Percentiles rank a stretch among this genome's conserved stretches.
Conservation (phyloP, 768 basidiomycete species). For the Pisolithus orientalis region DNA sequence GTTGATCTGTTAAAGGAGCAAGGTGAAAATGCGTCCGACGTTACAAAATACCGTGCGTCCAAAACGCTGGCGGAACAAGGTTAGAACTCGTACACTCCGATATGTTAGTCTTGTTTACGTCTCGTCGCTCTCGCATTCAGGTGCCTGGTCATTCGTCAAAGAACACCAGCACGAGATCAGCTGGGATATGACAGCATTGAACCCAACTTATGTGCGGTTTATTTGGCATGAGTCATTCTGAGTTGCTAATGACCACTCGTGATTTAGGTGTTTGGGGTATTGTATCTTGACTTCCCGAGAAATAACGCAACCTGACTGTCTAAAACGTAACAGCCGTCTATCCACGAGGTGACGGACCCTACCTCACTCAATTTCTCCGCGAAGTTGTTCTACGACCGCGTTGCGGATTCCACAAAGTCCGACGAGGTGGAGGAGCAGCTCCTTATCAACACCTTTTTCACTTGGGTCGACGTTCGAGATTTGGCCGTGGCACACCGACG, state of each 20-base stretch:
- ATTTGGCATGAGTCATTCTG: not conserved
- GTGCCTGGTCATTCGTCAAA: slow-evolving; percentile 45
- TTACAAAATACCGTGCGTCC: slow-evolving; percentile 49
- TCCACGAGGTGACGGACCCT: slow-evolving; percentile 34
- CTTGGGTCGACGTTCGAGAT: slow-evolving; percentile 52
- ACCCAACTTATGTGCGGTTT: slow-evolving; percentile 34
- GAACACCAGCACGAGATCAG: slow-evolving; percentile 25
- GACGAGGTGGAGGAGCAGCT: slow-evolving; percentile 18
- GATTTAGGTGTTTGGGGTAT: slow-evolving; percentile 25
- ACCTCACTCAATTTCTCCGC: slow-evolving; percentile 36
- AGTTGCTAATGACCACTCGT: not conserved
- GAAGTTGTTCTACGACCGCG: slow-evolving; percentile 26
- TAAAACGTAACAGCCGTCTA: slow-evolving; percentile 27
- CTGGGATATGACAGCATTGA: slow-evolving; percentile 35
- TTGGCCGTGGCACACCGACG: slow-evolving; percentile 46
- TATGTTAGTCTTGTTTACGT: not conserved
- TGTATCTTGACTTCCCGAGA: not conserved
- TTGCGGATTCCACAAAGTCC: slow-evolving; percentile 20
- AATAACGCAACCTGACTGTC: not conserved
- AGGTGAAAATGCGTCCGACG: slow-evolving; percentile 17
- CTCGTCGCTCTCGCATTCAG: slow-evolving; percentile 11
- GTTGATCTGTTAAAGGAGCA: slow-evolving; percentile 31
- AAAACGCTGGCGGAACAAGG: slow-evolving; percentile 64
- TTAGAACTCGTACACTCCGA: slow-evolving; percentile 9
- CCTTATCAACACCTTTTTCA: slow-evolving; percentile 17